Conservation (phyloP, 192 early-diverging fungal species). For the Backusella tuberculispora region DNA sequence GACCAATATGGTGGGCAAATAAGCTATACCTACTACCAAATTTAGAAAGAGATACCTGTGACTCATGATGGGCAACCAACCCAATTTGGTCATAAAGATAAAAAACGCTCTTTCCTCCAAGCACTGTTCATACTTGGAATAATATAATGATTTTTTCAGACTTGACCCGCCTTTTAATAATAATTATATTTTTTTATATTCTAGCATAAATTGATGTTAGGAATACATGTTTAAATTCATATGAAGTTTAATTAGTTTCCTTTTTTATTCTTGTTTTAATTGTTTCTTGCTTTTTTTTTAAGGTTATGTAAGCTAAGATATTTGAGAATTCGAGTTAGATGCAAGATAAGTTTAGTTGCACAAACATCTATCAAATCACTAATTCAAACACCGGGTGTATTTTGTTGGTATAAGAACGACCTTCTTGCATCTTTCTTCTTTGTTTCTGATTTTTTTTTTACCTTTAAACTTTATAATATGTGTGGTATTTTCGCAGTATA, state of each 20-base stretch:
- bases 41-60: constrained; percentile 6
- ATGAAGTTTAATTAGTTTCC: neutral
- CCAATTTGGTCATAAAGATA: constrained; percentile 6
- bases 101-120: neutral
- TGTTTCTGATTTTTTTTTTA: neutral
- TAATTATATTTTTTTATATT: neutral
- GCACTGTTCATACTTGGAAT: neutral
- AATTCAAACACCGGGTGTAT: constrained; percentile 1
- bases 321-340: neutral
- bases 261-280: neutral
- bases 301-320: constrained; percentile 1
- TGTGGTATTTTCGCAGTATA: constrained; percentile 97
- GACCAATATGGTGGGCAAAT: neutral
- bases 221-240: no score
- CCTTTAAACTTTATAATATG: constrained; percentile 61
- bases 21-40: neutral
- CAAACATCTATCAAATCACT: constrained; percentile 9
- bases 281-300: neutral
- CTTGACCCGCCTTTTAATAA: neutral
- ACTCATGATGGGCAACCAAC: constrained; percentile 13
- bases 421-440: neutral
- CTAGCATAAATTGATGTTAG: neutral
- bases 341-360: constrained; percentile 2
- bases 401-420: neutral
- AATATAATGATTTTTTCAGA: neutral